Conservation (phyloP, 208 protist species). For the Leishmania gerbilli region DNA sequence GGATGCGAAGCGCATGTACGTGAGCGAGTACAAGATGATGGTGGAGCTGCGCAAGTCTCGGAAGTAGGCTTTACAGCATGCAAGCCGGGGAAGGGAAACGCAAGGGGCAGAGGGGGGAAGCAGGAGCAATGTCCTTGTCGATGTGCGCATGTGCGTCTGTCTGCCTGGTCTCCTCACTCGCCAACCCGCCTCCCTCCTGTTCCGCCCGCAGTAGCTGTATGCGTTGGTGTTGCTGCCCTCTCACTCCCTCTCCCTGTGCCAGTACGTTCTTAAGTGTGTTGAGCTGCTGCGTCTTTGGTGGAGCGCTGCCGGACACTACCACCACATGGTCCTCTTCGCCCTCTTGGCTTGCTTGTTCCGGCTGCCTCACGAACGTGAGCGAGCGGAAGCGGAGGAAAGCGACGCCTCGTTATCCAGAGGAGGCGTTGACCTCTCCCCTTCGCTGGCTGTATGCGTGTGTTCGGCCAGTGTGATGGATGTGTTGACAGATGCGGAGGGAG, state of each 20-base stretch:
- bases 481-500: background rate
- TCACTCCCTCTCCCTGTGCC: background rate
- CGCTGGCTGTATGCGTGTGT: too few relatives aligned
- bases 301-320: background rate
- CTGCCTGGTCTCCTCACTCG: background rate
- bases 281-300: background rate
- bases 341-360: background rate
- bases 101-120: background rate
- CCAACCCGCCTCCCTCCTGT: background rate
- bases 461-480: background rate
- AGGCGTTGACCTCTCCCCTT: too few relatives aligned
- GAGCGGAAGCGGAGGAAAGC: background rate
- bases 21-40: constrained; percentile 63
- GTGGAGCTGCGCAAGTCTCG: constrained; percentile 23
- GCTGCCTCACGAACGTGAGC: background rate
- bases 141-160: background rate
- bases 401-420: too few relatives aligned
- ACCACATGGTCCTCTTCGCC: background rate
- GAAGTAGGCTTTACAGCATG: background rate
- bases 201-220: background rate
- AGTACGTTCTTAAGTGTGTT: background rate
- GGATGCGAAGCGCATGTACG: constrained; percentile 88
- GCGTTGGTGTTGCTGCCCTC: background rate
- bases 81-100: background rate
- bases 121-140: background rate